Conservation (phyloP, 352 stramenopile genomes). For the Pythium myriotylum region DNA sequence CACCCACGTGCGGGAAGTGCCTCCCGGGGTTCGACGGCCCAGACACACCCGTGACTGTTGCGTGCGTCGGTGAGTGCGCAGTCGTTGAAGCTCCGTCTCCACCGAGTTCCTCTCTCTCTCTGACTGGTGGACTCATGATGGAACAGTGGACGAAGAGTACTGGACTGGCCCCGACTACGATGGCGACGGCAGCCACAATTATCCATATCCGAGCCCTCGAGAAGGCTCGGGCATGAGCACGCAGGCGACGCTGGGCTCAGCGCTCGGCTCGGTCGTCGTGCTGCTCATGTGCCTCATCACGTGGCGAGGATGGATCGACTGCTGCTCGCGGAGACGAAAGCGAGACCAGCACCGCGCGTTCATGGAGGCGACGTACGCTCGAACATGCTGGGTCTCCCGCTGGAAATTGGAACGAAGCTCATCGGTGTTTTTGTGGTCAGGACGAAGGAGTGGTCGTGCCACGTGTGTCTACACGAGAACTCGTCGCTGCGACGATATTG, state of each 20-base stretch:
- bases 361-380: conserved; percentile 9
- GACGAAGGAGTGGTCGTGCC: conserved; percentile 19
- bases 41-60: neutral
- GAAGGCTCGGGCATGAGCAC: conserved; percentile 7
- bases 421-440: conserved; percentile 4
- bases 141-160: conserved; percentile 14
- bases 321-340: conserved; percentile 12
- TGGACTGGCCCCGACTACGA: conserved; percentile 14
- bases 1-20: conserved; percentile 17
- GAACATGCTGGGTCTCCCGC: neutral
- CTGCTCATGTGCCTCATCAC: conserved; percentile 25
- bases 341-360: conserved; percentile 14
- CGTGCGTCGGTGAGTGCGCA: conserved; percentile 12
- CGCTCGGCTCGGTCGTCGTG: conserved; percentile 15
- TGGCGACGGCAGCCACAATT: conserved; percentile 1
- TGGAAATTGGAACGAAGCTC: neutral
- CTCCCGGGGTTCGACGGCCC: conserved; percentile 14
- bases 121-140: too few relatives aligned
- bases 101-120: neutral
- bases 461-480: conserved; percentile 24
- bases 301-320: conserved; percentile 25
- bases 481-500: conserved; percentile 9
- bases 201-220: neutral
- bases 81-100: neutral
- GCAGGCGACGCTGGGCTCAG: conserved; percentile 9